Evolutionary conservation across 768 basidiomycete genomes (phyloP), one percentile per base, ranked within the genome.

Genomic region (Steccherinum ochraceum): DNA sequence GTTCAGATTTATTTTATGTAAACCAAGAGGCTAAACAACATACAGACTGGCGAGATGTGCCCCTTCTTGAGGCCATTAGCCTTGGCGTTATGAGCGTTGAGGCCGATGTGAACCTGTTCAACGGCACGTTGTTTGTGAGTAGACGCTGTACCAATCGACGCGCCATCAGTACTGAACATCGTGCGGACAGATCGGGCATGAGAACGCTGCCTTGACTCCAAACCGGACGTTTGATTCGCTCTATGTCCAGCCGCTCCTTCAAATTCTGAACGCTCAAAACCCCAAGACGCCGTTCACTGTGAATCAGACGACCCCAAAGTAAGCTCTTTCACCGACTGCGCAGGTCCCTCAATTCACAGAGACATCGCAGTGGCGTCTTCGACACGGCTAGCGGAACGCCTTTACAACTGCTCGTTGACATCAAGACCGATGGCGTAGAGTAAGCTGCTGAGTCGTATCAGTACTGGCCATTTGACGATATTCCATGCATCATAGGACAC

Each of bases 41-140:
- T 20, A 43, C 39, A 78, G 77, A 80, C 59, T 78, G 76, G 75
- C 67, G 77, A 18, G 73, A 78, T 53, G 75, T 77, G 5, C 75
- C 78, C 3, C 62, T 78, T 19, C 61, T 77, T 10, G 69, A 70
- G 4, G 77, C 77, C 7, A 54, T 79, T 3, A 77, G 75, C 56
- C 62, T 72, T 20, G 77, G 77, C 0, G 75, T 78, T 12, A 61
- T 65, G 13, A 79, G 77, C 55, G 75, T 79, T 11, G 78, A 80
- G 58, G 78, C 78, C 2, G 78, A 80, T 58, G 75, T 80, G 16
- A 78, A 69, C 71, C 61, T 73, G 5, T 55, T 75, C 19, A 66
- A 73, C 48, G 70, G 67, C n/a, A 69, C 71, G 11, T 66, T 79
- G 12, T 68, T 68, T 49, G 76, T 74, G 52, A 50, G 70, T 66